phyloP scores from a whole-genome alignment of 2,329 filamentous ascomycete genomes.

The Aspergillus pseudotamarii region DNA sequence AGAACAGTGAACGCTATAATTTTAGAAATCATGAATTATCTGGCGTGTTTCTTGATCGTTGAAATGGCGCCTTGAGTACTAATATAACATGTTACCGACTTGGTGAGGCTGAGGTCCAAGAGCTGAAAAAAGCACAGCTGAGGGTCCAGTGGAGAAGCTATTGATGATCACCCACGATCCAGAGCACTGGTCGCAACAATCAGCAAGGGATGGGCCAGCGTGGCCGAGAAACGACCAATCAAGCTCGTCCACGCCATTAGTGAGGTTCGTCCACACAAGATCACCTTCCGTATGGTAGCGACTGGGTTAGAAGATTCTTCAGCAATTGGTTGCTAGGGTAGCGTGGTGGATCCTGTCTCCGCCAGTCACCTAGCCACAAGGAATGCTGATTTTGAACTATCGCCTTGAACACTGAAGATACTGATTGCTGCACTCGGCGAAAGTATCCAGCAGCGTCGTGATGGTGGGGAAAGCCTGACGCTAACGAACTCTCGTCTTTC shows the following conservation, averaged over 20 bases:
- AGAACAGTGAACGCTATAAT: background rate
- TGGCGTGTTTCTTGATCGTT: background rate
- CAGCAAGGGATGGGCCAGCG: background rate
- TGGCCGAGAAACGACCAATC: background rate
- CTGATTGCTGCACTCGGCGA: too few relatives aligned
- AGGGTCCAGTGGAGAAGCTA: background rate
- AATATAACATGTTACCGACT: background rate
- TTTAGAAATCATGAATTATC: background rate
- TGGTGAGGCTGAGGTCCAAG: background rate
- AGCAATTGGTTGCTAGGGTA: background rate
- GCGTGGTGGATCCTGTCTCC: background rate
- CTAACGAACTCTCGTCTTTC: too few relatives aligned
- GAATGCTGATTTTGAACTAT: too few relatives aligned
- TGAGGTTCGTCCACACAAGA: background rate
- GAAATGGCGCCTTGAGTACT: background rate
- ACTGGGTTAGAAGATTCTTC: background rate
- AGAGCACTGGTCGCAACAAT: background rate
- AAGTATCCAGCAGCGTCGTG: too few relatives aligned
- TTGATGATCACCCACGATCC: background rate
- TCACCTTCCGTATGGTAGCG: background rate
- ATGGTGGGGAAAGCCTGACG: too few relatives aligned
- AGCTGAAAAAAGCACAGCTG: background rate
- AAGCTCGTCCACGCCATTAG: background rate
- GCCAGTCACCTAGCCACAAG: too few relatives aligned
- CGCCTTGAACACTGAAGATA: too few relatives aligned